Evolutionary conservation across 345 rosid species (phyloP).

Genomic region (Clausena lansium): DNA sequence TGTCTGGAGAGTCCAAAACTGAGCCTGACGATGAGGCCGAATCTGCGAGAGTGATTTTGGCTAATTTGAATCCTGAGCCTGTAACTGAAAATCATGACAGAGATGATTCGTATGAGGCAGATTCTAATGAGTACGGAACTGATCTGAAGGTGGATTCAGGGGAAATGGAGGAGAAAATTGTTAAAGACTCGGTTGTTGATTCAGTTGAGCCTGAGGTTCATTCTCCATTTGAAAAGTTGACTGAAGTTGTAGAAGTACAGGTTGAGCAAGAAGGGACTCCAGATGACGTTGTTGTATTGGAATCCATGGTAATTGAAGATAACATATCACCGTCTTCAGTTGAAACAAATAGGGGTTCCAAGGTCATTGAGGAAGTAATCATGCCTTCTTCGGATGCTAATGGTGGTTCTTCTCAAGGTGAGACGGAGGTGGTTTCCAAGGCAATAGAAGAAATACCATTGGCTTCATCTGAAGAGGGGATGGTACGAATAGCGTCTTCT

Average conservation of each 20-base stretch:
- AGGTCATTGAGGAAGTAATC: conserved; percentile 8
- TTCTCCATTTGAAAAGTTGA: conserved; percentile 12
- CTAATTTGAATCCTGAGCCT: conserved; percentile 9
- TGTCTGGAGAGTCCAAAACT: conserved; percentile 10
- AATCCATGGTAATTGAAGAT: conserved; percentile 13
- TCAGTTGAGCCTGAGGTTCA: conserved; percentile 11
- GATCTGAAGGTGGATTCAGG: conserved; percentile 4
- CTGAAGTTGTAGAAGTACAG: conserved; percentile 4
- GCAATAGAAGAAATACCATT: conserved; percentile 12
- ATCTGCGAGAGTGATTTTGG: conserved; percentile 12
- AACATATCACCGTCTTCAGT: neutral
- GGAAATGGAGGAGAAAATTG: conserved; percentile 15
- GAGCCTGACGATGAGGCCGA: conserved; percentile 16
- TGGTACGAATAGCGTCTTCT: neutral
- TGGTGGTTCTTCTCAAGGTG: neutral
- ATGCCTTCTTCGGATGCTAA: conserved; percentile 4
- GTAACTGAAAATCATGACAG: conserved; percentile 7
- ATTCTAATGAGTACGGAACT: conserved; percentile 8
- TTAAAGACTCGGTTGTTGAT: conserved; percentile 14
- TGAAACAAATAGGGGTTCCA: conserved; percentile 3
- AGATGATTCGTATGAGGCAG: conserved; percentile 23
- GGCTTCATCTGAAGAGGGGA: neutral
- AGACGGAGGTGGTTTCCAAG: conserved; percentile 8
- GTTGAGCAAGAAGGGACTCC: conserved; percentile 16
- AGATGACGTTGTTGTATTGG: conserved; percentile 13